These are phyloP conservation scores for Gremmenia infestans DNA, from an alignment of 2,329 filamentous ascomycete genomes.

Conservation along the genomic window DNA sequence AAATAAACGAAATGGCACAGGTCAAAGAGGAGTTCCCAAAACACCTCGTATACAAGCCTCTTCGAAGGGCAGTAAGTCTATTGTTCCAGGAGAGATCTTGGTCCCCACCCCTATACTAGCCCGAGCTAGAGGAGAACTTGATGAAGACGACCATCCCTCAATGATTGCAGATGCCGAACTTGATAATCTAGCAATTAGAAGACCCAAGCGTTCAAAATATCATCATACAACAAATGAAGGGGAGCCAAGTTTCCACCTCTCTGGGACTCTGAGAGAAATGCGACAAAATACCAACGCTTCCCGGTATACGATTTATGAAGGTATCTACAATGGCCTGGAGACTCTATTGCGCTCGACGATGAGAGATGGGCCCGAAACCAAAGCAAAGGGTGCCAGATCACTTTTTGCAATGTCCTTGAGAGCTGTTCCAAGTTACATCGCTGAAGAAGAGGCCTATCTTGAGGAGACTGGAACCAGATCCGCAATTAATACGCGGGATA, in stretches of 20 bases:
- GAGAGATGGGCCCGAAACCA: conserved; percentile 7
- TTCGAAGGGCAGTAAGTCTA: conserved; percentile 8
- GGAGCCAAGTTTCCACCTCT: conserved; percentile 14
- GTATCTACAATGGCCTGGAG: conserved; percentile 42
- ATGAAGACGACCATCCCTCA: neutral
- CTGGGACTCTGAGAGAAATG: conserved; percentile 33
- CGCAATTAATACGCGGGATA: conserved; percentile 31
- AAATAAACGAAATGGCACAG: conserved; percentile 6
- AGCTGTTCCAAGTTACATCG: conserved; percentile 44
- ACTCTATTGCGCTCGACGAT: conserved; percentile 40
- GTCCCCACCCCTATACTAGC: conserved; percentile 31
- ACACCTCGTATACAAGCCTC: neutral
- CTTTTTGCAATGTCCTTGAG: conserved; percentile 46
- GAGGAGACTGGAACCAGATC: conserved; percentile 35
- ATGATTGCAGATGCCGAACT: neutral
- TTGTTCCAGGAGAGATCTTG: conserved; percentile 26
- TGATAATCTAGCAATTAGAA: neutral
- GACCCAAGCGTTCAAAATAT: conserved; percentile 6
- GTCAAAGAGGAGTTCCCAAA: neutral
- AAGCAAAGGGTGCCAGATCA: conserved; percentile 33
- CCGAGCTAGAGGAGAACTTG: conserved; percentile 20
- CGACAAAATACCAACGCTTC: conserved; percentile 28
- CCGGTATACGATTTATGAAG: conserved; percentile 38
- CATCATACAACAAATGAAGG: conserved; percentile 7
- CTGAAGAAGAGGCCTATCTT: conserved; percentile 40